Conservation (phyloP, 1,284 basidiomycete genomes). For the Kwoniella shivajii region DNA sequence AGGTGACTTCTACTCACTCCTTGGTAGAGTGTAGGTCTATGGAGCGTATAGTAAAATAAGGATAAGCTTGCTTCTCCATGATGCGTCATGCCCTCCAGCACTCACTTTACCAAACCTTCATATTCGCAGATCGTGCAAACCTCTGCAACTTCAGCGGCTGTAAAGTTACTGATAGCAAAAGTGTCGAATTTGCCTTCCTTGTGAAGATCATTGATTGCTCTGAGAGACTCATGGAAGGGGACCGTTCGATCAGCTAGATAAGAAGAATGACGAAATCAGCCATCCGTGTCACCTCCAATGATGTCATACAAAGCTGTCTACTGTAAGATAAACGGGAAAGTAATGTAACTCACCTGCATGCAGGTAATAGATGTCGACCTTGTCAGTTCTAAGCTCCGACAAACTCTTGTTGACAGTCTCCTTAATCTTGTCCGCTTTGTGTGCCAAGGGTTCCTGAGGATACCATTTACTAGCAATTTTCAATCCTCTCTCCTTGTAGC, state of each 20-base stretch:
- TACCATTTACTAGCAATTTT: constrained; percentile 39
- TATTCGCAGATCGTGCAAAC: constrained; percentile 28
- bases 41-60: neutral
- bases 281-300: neutral
- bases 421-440: constrained; percentile 37
- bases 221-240: constrained; percentile 59
- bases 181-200: constrained; percentile 59
- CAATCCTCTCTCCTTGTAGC: constrained; percentile 31
- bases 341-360: constrained; percentile 49
- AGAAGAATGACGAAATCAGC: neutral
- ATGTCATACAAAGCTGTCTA: too few species aligned
- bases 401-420: constrained; percentile 43
- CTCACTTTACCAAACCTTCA: constrained; percentile 27
- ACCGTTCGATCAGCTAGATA: constrained; percentile 57
- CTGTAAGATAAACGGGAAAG: too few species aligned
- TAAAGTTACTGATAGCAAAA: constrained; percentile 63
- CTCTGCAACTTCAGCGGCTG: constrained; percentile 57
- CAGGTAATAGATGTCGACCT: constrained; percentile 61
- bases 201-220: constrained; percentile 59
- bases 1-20: constrained; percentile 55
- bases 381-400: constrained; percentile 47
- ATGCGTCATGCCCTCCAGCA: neutral
- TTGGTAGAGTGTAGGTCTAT: constrained; percentile 67
- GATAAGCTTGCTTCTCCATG: neutral
- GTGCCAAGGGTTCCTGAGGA: constrained; percentile 31